Percentiles rank a stretch among this genome's conserved stretches.
Conservation (phyloP, 2,329 filamentous ascomycete species). For the Penicillium hesseltinei region DNA sequence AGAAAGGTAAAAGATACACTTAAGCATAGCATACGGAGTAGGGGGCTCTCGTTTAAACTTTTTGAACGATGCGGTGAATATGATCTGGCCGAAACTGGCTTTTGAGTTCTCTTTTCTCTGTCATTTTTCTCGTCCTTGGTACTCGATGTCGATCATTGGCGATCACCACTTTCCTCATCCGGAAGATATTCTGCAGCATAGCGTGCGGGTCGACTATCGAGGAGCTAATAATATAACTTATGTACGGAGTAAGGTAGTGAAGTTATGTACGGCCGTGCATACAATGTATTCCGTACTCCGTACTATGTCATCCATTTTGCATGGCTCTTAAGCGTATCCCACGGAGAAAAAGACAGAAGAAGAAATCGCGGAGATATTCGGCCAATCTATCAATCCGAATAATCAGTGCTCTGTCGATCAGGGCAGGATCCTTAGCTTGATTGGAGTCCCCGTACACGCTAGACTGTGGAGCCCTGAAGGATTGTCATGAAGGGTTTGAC, state of each 20-base stretch:
- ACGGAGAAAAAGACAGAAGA: background rate
- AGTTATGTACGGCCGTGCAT: too few relatives aligned
- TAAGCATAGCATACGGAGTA: background rate
- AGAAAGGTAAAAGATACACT: background rate
- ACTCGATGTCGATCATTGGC: background rate
- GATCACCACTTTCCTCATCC: slow-evolving; percentile 1
- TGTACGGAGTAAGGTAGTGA: too few relatives aligned
- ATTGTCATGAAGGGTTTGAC: slow-evolving; percentile 4
- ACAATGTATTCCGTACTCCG: background rate
- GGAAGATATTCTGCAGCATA: background rate
- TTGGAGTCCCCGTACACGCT: background rate
- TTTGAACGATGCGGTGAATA: slow-evolving; percentile 1
- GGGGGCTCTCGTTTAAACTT: background rate
- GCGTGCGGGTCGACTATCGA: background rate
- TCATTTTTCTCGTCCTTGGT: background rate
- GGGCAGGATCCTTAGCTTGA: background rate
- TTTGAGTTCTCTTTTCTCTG: background rate
- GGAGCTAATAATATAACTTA: background rate
- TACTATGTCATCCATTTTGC: background rate
- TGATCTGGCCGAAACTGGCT: background rate
- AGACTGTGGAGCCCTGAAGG: background rate
- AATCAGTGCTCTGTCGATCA: background rate
- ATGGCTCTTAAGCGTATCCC: background rate
- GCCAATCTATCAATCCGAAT: background rate
- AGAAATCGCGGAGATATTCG: background rate